Evolutionary conservation across 768 basidiomycete genomes (phyloP).

Genomic region (Phlebiopsis gigantea): DNA sequence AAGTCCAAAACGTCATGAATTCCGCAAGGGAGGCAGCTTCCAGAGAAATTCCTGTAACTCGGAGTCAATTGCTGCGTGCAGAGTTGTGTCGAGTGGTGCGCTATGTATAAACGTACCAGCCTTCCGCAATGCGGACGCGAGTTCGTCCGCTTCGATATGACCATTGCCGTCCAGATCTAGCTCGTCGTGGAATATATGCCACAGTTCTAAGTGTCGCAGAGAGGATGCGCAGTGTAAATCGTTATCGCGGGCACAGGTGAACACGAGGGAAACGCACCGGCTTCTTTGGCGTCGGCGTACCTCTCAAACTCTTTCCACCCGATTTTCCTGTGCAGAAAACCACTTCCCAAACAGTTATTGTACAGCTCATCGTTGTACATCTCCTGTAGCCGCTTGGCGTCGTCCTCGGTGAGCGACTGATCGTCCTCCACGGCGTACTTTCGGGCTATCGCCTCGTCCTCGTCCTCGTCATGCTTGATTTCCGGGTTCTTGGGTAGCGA

Average conservation of each 20-base stretch:
- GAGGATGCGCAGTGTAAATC: conserved; percentile 11
- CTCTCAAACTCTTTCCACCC: conserved; percentile 68
- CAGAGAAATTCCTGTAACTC: conserved; percentile 59
- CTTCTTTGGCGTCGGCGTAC: conserved; percentile 79
- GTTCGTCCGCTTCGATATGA: conserved; percentile 61
- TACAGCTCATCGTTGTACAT: conserved; percentile 79
- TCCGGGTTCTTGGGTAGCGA: conserved; percentile 37
- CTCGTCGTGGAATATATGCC: conserved; percentile 88
- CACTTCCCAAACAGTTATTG: conserved; percentile 43
- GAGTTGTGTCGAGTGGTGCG: neutral
- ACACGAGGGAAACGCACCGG: conserved; percentile 42
- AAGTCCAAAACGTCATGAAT: conserved; percentile 74
- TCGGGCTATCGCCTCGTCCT: conserved; percentile 18
- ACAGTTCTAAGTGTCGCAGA: conserved; percentile 56
- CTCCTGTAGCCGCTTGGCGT: conserved; percentile 57
- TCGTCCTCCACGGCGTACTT: conserved; percentile 26
- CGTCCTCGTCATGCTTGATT: conserved; percentile 16
- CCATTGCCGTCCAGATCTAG: conserved; percentile 90
- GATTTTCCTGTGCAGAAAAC: conserved; percentile 38
- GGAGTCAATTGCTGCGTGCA: neutral
- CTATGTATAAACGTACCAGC: conserved; percentile 48
- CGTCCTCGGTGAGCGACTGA: conserved; percentile 29
- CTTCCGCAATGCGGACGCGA: conserved; percentile 56
- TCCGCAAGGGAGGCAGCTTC: conserved; percentile 67
- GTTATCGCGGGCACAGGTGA: neutral